Base-by-base conservation (phyloP, 768 basidiomycete genomes). In the Collybia sordida region DNA sequence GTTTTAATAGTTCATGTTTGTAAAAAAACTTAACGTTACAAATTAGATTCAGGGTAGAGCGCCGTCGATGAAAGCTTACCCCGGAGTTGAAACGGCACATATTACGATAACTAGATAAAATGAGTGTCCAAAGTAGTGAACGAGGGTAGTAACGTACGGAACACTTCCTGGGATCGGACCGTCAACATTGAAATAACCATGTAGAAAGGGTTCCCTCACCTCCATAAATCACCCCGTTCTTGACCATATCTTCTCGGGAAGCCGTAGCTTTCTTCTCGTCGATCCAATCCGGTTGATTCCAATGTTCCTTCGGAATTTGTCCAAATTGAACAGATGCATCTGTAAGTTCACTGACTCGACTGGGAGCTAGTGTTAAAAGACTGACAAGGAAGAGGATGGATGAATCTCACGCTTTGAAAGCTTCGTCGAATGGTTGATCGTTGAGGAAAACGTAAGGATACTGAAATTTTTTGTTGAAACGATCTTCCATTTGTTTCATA, bases 41-140 rank as follows among this genome's bases (percentile, higher is more conserved):
- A 45, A 23, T 25, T 40, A 17, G 35, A 23, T n/a, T 44, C 15
- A 17, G 37, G 42, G 31, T 18, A 42, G 31, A 47, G 9, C 34
- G 43, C 36, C 2, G 31, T 23, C 24, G 31, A 8, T 9, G n/a
- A 73, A 11, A 31, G 9, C 83, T 59, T 70, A 94, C 91, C 27
- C 93, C 94, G 45, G 91, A 93, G 70, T 97, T 94, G 72, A 83
- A 98, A 15, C 96, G 83, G 67, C 96, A 98, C 96, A 98, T 98
- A 59, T 97, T 95, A 48, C 96, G 88, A 60, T 98, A 96, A 27
- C 76, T 78, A 51, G 41, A 42, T 19, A 34, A 37, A 15, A 24
- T 56, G 19, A 52, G 27, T 7, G 40, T 15, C 6, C 9, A 22
- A 45, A 11, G 25, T 23, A 28, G 24, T 40, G 42, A 9, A 41